Evolutionary conservation across 129 eudicot genomes (phyloP), one percentile per base, ranked within the genome.

Genomic region (Helichrysum umbraculigerum): DNA sequence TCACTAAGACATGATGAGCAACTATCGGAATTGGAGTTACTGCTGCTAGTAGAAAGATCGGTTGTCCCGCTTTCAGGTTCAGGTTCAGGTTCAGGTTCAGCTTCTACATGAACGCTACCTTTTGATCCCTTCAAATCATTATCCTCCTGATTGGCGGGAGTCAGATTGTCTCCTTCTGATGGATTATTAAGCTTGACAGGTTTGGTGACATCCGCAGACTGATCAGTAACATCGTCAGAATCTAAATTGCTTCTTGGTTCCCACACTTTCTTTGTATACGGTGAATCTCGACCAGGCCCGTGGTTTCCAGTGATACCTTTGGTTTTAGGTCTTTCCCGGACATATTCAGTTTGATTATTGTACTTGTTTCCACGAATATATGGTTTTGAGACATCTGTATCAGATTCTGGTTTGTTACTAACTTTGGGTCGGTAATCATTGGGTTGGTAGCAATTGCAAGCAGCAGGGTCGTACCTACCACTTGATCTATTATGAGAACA

Each of bases 1-100:
- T 92, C 98, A 67, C 92, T 90, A 42, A 85, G 97, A 82, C 96
- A 90, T 56, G 95, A 93, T 1, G 98, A 90, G 78, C 92, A 88
- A 83, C 91, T 86, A 62, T 90, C 97, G 5, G 97, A 93, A 75
- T 78, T 88, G 12, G 92, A 86, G 25, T 74, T 81, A 68, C 83
- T 82, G 87, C 88, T 81, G 62, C 71, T 63, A 66, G 70, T 73
- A 66, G 87, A 88, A 12, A 78, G 63, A 70, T 84, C 91, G 2
- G 82, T 57, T 7, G 82, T 76, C 60, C 88, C 90, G 19, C 74
- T 86, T 72, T 80, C 65, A 19, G 81, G 52, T 52, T 76, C 67
- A 1, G 69, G 68, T 66, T 80, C 65, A 19, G 81, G 41, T 52
- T 76, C 67, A 1, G 69, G 59, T 66, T 74, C 78, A 2, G 61